phyloP scores from a whole-genome alignment of 163 green algal genomes.

The Scenedesmus sp. region DNA sequence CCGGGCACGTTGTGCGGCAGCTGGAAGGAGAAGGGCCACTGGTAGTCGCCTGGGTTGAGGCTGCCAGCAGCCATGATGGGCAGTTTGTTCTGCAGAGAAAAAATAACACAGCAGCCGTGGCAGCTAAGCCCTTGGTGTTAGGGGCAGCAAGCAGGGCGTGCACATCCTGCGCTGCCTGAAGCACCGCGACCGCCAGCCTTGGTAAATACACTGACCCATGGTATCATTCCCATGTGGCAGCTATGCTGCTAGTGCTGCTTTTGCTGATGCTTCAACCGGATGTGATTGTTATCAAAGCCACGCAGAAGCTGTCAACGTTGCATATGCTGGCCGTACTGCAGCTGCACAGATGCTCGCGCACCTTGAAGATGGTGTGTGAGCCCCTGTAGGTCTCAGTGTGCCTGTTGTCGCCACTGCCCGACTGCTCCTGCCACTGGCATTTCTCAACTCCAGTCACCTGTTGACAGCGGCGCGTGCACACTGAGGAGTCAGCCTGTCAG shows the following conservation, averaged over 20 bases:
- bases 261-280: neutral
- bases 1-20: constrained; percentile 22
- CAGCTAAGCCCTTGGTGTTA: too few species aligned
- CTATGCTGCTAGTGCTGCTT: neutral
- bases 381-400: neutral
- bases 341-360: neutral
- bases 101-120: neutral
- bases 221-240: neutral
- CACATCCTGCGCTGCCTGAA: neutral
- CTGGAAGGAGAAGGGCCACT: constrained; percentile 45
- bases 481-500: neutral
- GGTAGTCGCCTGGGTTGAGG: constrained; percentile 25
- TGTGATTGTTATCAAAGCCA: neutral
- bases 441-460: constrained; percentile 36
- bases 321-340: neutral
- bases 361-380: constrained; percentile 40
- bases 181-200: neutral
- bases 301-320: neutral
- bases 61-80: neutral
- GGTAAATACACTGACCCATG: neutral
- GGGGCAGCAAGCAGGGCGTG: too few species aligned
- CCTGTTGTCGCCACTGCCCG: neutral
- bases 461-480: neutral
- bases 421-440: constrained; percentile 17
- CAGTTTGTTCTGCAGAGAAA: constrained; percentile 20